A percentile compares a stretch with the other conserved stretches of the same genome.
Evolutionary conservation across 2,329 filamentous ascomycete genomes (phyloP).

Genomic region (Rutstroemia sp.): DNA sequence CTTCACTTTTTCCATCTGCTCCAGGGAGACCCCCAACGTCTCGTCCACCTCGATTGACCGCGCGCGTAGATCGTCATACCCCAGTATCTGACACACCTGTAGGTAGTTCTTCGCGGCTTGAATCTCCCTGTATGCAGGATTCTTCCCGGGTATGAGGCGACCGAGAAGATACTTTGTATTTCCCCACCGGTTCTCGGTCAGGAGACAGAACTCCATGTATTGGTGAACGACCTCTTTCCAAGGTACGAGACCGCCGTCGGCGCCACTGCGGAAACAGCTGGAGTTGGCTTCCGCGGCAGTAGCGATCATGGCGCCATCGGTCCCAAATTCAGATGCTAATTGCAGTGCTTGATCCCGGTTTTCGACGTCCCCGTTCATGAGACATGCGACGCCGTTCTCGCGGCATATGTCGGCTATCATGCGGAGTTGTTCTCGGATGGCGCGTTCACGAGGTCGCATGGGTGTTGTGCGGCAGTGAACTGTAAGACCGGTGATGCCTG

Average conservation of each 20-base stretch:
- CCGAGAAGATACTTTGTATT: conserved; percentile 90
- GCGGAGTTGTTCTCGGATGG: conserved; percentile 75
- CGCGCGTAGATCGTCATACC: conserved; percentile 54
- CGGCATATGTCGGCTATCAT: conserved; percentile 79
- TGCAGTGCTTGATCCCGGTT: conserved; percentile 62
- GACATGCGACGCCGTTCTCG: conserved; percentile 78
- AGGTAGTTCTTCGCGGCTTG: conserved; percentile 63
- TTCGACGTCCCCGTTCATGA: conserved; percentile 92
- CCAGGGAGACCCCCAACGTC: conserved; percentile 20
- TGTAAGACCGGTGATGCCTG: conserved; percentile 86
- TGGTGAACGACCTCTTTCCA: conserved; percentile 74
- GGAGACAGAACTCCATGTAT: conserved; percentile 66
- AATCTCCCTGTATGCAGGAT: conserved; percentile 53
- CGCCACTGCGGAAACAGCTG: conserved; percentile 69
- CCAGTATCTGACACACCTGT: conserved; percentile 59
- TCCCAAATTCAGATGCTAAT: conserved; percentile 72
- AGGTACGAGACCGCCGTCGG: conserved; percentile 60
- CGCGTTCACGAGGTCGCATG: conserved; percentile 85
- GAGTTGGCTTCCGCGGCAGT: conserved; percentile 87
- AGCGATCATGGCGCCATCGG: conserved; percentile 95
- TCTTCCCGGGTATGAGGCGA: conserved; percentile 80
- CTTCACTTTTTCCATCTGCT: neutral
- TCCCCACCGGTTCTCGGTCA: conserved; percentile 76
- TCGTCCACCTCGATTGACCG: conserved; percentile 58
- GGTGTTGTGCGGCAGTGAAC: conserved; percentile 94